Base-by-base conservation (phyloP, 345 rosid species). In the Geranium brycei region DNA sequence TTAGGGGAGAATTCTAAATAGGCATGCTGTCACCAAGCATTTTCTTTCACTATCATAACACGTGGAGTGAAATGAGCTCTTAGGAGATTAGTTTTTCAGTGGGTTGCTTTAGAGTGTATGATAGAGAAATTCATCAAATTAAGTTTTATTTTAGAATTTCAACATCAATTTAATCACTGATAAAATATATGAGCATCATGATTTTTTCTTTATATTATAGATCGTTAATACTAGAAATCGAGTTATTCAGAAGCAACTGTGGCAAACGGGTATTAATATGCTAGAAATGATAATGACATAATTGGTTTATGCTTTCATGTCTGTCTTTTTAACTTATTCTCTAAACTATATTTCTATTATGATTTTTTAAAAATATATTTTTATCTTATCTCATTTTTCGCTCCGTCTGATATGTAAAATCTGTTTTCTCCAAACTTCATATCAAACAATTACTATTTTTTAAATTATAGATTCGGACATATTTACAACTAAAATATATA, bases 21-120 rank as follows among this genome's bases (percentile, higher is more conserved):
- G 80, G 83, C 72, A 76, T 79, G 87, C 86, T 81, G 74, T 83
- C 86, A 81, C 69, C 73, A 68, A 73, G 78, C 77, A 79, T 76
- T 76, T 76, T 70, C 16, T 61, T 69, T 65, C 77, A 73, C 64
- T 76, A 47, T 47, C 53, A 0, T 47, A 67, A 71, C 73, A 76
- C 68, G 76, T 72, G 83, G 87, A 81, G 77, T 80, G 67, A 61
- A 69, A 66, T 70, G 75, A 71, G 61, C 69, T 69, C 69, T 58
- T 60, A 62, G 40, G 53, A 14, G 62, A 47, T 28, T 18, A 51
- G 17, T 63, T 76, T 77, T 47, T 73, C 71, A 74, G 69, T 72
- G 4, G 70, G 65, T 75, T 62, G 81, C 76, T 73, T 63, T 35
- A 35, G 53, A 6, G 0, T 1, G 82, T 69, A 73, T 35, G 72